Percentiles rank a stretch among this genome's conserved stretches.
Conservation (phyloP, 2,329 filamentous ascomycete species). For the Pestalotiopsis sp. region DNA sequence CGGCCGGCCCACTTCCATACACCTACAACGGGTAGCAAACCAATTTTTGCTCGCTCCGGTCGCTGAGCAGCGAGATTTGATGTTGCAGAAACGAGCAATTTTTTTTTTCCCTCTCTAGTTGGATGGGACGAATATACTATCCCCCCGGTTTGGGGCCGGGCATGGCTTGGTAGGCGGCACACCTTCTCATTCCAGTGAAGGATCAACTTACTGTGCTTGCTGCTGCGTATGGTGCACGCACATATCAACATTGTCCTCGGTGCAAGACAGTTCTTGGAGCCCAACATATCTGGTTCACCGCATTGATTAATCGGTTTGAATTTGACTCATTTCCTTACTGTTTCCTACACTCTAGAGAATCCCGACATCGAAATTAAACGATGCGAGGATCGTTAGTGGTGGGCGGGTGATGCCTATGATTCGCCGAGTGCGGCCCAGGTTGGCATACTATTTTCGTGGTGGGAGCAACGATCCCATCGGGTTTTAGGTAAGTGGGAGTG, state of each 20-base stretch:
- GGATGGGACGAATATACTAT: not conserved
- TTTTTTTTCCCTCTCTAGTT: not conserved
- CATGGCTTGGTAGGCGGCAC: not conserved
- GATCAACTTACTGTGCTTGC: not conserved
- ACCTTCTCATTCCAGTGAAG: conserved; percentile 1
- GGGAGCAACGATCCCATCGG: not conserved
- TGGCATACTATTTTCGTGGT: conserved; percentile 2
- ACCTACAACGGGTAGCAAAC: not conserved
- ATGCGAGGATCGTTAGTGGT: not conserved
- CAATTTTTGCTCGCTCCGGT: not conserved
- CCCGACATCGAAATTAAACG: not conserved
- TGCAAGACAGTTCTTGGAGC: conserved; percentile 3
- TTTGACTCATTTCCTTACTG: conserved; percentile 1
- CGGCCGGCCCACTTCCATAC: not conserved
- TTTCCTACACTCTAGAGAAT: not conserved
- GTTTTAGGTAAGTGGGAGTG: conserved; percentile 1
- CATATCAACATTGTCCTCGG: not conserved
- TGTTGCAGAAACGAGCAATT: not conserved
- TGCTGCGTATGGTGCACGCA: not conserved
- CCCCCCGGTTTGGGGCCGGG: not conserved
- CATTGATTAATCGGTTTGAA: not conserved
- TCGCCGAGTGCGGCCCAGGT: not conserved
- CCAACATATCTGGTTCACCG: not conserved
- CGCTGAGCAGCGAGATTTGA: not conserved
- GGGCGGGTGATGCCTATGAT: not conserved